A percentile compares a stretch with the other conserved stretches of the same genome.
Conservation (phyloP, 208 protist species). For the Acanthamoeba castellanii region DNA sequence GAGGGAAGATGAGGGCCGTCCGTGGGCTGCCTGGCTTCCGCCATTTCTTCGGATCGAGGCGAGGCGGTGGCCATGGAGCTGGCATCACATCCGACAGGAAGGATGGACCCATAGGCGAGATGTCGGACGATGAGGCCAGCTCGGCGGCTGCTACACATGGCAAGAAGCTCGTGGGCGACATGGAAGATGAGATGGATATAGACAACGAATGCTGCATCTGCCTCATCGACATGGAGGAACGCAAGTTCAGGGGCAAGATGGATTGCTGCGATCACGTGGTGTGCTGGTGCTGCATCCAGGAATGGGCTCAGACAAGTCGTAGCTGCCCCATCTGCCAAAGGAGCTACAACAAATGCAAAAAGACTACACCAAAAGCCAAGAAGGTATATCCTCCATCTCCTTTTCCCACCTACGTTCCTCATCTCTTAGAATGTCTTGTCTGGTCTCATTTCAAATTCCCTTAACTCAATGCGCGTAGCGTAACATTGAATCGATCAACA, state of each 20-base stretch:
- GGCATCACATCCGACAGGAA: constrained; percentile 20
- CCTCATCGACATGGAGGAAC: constrained; percentile 33
- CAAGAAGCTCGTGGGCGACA: neutral
- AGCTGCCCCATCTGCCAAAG: constrained; percentile 51
- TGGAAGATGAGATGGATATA: neutral
- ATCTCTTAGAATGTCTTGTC: neutral
- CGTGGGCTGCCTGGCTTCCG: constrained; percentile 9
- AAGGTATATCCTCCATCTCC: neutral
- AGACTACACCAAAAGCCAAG: neutral
- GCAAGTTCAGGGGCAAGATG: constrained; percentile 11
- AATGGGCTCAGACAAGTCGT: neutral
- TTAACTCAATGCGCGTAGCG: neutral
- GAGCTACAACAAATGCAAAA: constrained; percentile 15
- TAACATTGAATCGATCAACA: neutral
- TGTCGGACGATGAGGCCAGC: constrained; percentile 26
- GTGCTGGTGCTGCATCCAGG: constrained; percentile 48
- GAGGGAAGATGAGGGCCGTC: constrained; percentile 25
- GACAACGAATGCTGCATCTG: constrained; percentile 42
- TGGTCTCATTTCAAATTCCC: too few species aligned
- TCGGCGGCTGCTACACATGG: neutral
- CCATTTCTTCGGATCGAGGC: neutral
- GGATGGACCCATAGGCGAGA: constrained; percentile 48
- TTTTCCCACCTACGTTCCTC: neutral
- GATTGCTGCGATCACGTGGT: constrained; percentile 57
- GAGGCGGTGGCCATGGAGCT: neutral